Base-by-base conservation (phyloP, 306 rosid species). In the Inga leiocalycina region DNA sequence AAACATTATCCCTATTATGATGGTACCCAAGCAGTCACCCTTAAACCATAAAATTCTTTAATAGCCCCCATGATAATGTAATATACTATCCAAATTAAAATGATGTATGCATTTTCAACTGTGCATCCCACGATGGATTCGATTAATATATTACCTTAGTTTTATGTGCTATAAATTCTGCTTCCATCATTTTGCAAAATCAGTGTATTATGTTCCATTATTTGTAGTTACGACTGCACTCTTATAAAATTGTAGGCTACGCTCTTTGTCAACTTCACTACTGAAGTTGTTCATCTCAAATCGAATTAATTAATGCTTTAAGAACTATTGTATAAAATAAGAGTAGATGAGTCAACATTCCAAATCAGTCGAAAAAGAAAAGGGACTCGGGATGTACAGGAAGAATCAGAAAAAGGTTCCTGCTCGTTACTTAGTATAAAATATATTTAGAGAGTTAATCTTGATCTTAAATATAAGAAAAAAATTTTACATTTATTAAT, bases 201-300 rank as follows among this genome's bases (percentile, higher is more conserved):
- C 39, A n/a, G 62, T 14, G 44, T 34, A 48, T 34, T 37, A 76
- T 79, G 37, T 51, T 49, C 56, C 44, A 32, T 17, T 24, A 75
- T 27, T 54, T 45, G 27, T 35, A 12, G 59, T 45, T 52, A 27
- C 79, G 17, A 17, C 56, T 6, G 44, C 44, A 46, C 72, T 68
- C 17, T 49, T 14, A 20, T 73, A 34, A 37, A 83, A 80, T 83
- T 79, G 57, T 71, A 97, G 99, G 98, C 97, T 22, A 88, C 92
- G 98, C n/a, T 92, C 88, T 97, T 94, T 89, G 71, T 91, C 80
- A 91, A 92, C 91, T 88, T 89, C 87, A 89, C 88, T 15, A n/a
- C 79, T 19, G 93, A 88, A 59, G 84, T 3, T 45, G 88, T 78
- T 74, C 97, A 56, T 5, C 85, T 97, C 12, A 88, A 90, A 85